Base-by-base conservation (phyloP, 805 yeast genomes). In the Pichia deserticola region DNA sequence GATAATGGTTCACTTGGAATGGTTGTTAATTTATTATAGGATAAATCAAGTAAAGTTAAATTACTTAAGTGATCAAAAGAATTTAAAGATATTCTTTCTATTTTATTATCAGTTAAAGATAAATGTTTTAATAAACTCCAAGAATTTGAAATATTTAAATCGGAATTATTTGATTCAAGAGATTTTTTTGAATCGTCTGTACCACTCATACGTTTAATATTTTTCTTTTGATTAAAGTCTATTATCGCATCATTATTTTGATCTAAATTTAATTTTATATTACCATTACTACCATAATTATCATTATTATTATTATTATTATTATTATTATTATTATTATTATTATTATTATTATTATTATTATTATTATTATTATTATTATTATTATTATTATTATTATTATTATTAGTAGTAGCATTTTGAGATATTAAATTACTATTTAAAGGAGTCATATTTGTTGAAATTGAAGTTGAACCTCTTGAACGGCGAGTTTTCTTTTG, bases 1-100 rank as follows among this genome's bases (percentile, higher is more conserved):
- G 74, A 69, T 40, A 82, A 67, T 5, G 84, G 80, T 7, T 50
- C 58, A n/a, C 66, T 65, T 0, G 87, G 86, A 9, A 82, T 56
- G 8, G 64, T 62, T 28, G 71, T 72, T 33, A 82, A 64, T 38
- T 71, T 61, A 56, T 82, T 82, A 51, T 73, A 70, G 2, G 86
- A 81, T 34, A 82, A 62, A 57, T 82, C 84, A 45, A 82, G 68
- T 3, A 75, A 66, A 1, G 71, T 58, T 11, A 74, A 56, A 42
- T 66, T 63, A 20, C 55, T 60, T 25, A 65, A 56, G 39, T 53
- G 60, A 43, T 59, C 66, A 51, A 69, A 69, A 38, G 63, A 60
- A 49, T 56, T 55, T 34, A 56, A 58, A 45, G 59, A 57, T 9
- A 74, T 60, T 20, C 52, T 54, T 1, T 62, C 52, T n/a, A 74